phyloP scores from a whole-genome alignment of 2,329 filamentous ascomycete species.

The Arthroderma uncinatum region DNA sequence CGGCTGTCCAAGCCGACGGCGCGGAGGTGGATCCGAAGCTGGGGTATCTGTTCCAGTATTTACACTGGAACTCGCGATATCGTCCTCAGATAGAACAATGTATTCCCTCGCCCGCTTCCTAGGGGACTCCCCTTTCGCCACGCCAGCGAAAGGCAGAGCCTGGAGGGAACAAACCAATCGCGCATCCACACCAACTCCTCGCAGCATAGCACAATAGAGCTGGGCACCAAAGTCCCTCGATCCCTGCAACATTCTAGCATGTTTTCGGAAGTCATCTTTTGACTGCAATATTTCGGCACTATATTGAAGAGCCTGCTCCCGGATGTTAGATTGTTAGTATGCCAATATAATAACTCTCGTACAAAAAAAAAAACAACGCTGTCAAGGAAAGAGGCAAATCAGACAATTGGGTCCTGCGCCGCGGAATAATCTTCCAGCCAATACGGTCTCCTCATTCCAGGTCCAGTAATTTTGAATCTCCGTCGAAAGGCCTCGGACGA shows the following conservation, averaged over 20 bases:
- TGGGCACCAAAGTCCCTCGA: constrained; percentile 86
- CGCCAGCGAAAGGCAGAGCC: constrained; percentile 55
- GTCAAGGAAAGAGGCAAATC: constrained; percentile 11
- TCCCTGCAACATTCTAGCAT: constrained; percentile 59
- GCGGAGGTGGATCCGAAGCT: constrained; percentile 11
- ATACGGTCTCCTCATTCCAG: constrained; percentile 56
- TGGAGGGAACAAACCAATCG: constrained; percentile 87
- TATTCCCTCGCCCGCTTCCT: constrained; percentile 29
- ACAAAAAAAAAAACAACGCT: neutral
- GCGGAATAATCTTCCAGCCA: constrained; percentile 63
- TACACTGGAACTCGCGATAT: constrained; percentile 23
- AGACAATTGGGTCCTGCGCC: constrained; percentile 43
- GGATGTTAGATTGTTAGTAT: constrained; percentile 5
- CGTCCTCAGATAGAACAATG: constrained; percentile 30
- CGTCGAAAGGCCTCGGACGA: constrained; percentile 55
- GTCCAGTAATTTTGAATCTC: constrained; percentile 59
- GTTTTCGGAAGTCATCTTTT: constrained; percentile 59
- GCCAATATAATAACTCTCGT: neutral
- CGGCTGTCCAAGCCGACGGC: constrained; percentile 28
- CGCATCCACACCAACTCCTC: constrained; percentile 68
- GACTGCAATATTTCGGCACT: constrained; percentile 59
- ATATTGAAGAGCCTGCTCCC: constrained; percentile 20
- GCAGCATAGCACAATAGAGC: constrained; percentile 76
- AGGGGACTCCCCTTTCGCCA: constrained; percentile 34
- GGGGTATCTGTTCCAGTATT: constrained; percentile 14